Evolutionary conservation across 2,329 filamentous ascomycete genomes (phyloP).

Genomic region (Fusarium temperatum): DNA sequence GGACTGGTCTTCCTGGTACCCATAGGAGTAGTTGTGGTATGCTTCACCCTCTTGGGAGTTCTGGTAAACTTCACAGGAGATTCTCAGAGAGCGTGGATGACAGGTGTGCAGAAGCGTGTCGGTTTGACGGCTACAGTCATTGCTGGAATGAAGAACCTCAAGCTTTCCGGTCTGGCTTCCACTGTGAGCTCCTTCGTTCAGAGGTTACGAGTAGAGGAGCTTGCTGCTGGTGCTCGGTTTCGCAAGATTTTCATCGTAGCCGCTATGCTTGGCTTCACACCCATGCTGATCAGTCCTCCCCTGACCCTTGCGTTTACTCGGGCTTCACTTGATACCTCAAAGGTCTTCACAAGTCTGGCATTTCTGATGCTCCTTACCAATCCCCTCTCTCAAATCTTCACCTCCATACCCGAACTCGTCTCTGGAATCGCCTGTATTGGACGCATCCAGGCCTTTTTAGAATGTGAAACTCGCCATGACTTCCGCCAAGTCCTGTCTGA

Average conservation of each 20-base stretch:
- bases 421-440: slow-evolving; percentile 3
- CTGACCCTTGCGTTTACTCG: slow-evolving; percentile 46
- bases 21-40: background rate
- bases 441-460: background rate
- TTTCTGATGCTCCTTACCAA: background rate
- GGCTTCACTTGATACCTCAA: slow-evolving; percentile 36
- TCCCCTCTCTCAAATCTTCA: slow-evolving; percentile 4
- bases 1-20: background rate
- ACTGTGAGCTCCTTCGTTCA: slow-evolving; percentile 44
- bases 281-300: slow-evolving; percentile 47
- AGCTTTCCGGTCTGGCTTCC: slow-evolving; percentile 43
- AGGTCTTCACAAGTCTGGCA: slow-evolving; percentile 44
- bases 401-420: background rate
- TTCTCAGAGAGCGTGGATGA: slow-evolving; percentile 50
- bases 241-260: slow-evolving; percentile 38
- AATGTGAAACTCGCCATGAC: background rate
- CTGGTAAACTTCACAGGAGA: slow-evolving; percentile 24
- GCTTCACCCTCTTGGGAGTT: slow-evolving; percentile 18
- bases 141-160: slow-evolving; percentile 45
- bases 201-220: slow-evolving; percentile 41
- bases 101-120: slow-evolving; percentile 46
- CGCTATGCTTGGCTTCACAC: slow-evolving; percentile 45
- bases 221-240: slow-evolving; percentile 40
- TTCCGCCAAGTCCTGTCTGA: background rate
- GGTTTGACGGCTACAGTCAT: slow-evolving; percentile 44